These are phyloP conservation scores for Pichia cactophila DNA, from an alignment of 1,139 yeast species.

Conservation along the genomic window DNA sequence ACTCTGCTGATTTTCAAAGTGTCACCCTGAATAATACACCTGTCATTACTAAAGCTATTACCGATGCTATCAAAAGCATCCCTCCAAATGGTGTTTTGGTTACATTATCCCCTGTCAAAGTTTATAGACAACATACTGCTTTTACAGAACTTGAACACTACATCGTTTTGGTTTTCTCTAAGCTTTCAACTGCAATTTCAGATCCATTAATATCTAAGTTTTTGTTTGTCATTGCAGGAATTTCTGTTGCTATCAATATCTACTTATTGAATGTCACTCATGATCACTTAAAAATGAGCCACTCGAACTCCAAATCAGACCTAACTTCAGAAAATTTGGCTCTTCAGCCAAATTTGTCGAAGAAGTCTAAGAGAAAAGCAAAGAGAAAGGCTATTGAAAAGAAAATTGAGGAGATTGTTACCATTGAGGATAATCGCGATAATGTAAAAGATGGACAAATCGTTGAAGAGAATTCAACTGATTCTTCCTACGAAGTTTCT, in stretches of 20 bases:
- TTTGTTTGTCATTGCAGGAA: constrained; percentile 62
- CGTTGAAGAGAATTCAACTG: constrained; percentile 21
- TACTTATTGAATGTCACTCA: constrained; percentile 76
- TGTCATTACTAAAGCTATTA: constrained; percentile 27
- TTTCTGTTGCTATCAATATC: constrained; percentile 74
- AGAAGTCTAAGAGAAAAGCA: constrained; percentile 13
- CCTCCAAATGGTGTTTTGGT: constrained; percentile 43
- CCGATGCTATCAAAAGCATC: constrained; percentile 18
- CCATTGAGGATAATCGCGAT: constrained; percentile 11
- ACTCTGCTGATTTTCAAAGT: constrained; percentile 32
- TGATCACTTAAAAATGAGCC: constrained; percentile 33
- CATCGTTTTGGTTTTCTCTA: constrained; percentile 44
- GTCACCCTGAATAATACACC: constrained; percentile 11
- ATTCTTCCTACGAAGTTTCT: constrained; percentile 10
- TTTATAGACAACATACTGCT: constrained; percentile 62
- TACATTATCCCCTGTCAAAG: constrained; percentile 60
- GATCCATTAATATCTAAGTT: constrained; percentile 79
- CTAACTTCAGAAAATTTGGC: neutral
- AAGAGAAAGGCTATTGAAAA: constrained; percentile 11
- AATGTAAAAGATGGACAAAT: constrained; percentile 28
- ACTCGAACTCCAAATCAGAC: neutral
- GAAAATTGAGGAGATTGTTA: constrained; percentile 1
- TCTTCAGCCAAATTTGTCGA: constrained; percentile 1
- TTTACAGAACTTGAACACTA: constrained; percentile 63
- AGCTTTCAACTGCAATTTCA: constrained; percentile 64